Conservation (phyloP, 768 basidiomycete genomes). For the Auricularia sp. region DNA sequence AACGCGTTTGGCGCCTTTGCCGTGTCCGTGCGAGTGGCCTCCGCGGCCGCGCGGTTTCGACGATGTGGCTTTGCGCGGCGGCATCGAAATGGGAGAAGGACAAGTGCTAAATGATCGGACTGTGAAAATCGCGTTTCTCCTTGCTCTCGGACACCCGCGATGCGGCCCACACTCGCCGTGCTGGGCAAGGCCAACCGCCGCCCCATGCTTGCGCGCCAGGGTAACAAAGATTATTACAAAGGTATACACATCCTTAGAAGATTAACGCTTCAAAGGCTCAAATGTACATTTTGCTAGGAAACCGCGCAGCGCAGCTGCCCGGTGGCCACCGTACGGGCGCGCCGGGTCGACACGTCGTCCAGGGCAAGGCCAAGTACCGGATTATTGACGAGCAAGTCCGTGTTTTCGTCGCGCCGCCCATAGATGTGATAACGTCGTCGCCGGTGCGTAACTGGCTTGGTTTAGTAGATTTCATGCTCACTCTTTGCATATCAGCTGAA, state of each 20-base stretch:
- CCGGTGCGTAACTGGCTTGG: slow-evolving; percentile 32
- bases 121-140: too few species aligned
- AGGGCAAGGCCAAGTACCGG: slow-evolving; percentile 65
- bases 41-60: not conserved
- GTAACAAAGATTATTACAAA: slow-evolving; percentile 96
- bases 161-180: slow-evolving; percentile 60
- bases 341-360: slow-evolving; percentile 72
- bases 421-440: slow-evolving; percentile 49
- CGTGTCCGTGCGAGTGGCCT: not conserved
- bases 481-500: slow-evolving; percentile 38
- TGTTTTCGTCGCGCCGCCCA: slow-evolving; percentile 70
- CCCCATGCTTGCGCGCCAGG: slow-evolving; percentile 75
- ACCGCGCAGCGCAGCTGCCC: slow-evolving; percentile 70
- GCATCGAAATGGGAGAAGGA: not conserved
- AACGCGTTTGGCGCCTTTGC: not conserved
- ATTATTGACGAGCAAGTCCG: slow-evolving; percentile 76
- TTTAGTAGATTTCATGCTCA: not conserved
- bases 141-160: slow-evolving; percentile 20
- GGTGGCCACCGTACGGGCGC: slow-evolving; percentile 82
- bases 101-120: not conserved
- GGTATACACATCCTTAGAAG: slow-evolving; percentile 17
- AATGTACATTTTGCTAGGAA: slow-evolving; percentile 38
- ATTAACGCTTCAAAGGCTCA: not conserved
- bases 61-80: not conserved
- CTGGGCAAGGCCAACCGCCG: slow-evolving; percentile 77